A percentile compares a stretch with the other conserved stretches of the same genome.
These are phyloP conservation scores for Lumnitzera littorea DNA, from an alignment of 345 rosid genomes.

Conservation along the genomic window DNA sequence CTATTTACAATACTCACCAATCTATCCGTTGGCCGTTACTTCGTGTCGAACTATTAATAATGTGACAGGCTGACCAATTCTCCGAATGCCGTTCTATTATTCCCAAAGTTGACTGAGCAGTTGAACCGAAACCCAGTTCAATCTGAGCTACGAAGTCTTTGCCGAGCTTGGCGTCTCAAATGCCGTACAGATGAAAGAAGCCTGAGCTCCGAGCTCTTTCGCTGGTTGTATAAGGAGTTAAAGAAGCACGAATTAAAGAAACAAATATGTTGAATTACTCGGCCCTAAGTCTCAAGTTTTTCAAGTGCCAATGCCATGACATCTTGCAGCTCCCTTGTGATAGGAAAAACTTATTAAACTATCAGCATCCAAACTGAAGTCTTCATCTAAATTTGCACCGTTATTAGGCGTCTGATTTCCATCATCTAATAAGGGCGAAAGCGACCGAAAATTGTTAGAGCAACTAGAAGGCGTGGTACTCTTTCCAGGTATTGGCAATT, in stretches of 20 bases:
- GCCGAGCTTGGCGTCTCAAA: too few relatives aligned
- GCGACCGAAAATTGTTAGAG: constrained; percentile 55
- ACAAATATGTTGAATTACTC: constrained; percentile 51
- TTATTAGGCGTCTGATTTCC: constrained; percentile 78
- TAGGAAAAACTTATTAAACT: constrained; percentile 42
- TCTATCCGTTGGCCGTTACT: too few relatives aligned
- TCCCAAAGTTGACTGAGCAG: too few relatives aligned
- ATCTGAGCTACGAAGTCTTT: too few relatives aligned
- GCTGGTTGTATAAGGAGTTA: constrained; percentile 68
- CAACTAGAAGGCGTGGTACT: constrained; percentile 43
- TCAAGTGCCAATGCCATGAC: constrained; percentile 54
- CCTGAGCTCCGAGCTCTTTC: constrained; percentile 56
- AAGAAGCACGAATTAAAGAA: constrained; percentile 25
- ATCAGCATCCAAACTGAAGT: constrained; percentile 43
- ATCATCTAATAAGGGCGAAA: constrained; percentile 72
- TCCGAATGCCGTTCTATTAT: too few relatives aligned
- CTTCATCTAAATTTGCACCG: constrained; percentile 90
- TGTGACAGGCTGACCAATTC: too few relatives aligned
- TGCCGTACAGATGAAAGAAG: too few relatives aligned
- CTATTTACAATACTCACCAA: too few relatives aligned
- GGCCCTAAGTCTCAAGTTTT: constrained; percentile 73
- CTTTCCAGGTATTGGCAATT: constrained; percentile 84
- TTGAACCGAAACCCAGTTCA: too few relatives aligned
- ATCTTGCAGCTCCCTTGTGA: constrained; percentile 69
- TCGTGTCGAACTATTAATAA: too few relatives aligned